These are phyloP conservation scores for Kazachstania taianensis DNA, from an alignment of 805 yeast species.

Conservation along the genomic window DNA sequence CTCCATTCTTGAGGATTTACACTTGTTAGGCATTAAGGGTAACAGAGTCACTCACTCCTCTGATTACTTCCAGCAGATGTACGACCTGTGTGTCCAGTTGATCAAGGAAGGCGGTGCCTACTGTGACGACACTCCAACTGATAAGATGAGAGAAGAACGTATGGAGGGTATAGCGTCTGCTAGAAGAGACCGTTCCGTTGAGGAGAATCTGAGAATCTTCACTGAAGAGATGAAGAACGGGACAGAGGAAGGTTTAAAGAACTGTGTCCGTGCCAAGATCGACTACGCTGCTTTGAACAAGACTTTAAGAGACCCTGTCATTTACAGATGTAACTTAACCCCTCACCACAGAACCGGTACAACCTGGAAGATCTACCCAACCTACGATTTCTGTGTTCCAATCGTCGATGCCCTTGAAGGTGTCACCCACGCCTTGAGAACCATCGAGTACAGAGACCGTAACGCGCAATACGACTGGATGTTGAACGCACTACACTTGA, in stretches of 20 bases:
- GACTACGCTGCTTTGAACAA: conserved; percentile 86
- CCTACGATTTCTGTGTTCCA: conserved; percentile 98
- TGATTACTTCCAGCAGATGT: conserved; percentile 87
- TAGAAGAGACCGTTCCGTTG: conserved; percentile 87
- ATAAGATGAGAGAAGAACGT: conserved; percentile 96
- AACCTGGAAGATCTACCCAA: conserved; percentile 93
- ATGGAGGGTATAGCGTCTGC: conserved; percentile 91
- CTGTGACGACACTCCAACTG: conserved; percentile 93
- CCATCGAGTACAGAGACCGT: conserved; percentile 97
- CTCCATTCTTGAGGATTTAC: conserved; percentile 85
- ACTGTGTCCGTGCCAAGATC: conserved; percentile 94
- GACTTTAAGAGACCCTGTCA: conserved; percentile 95
- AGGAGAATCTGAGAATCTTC: conserved; percentile 81
- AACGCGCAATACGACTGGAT: conserved; percentile 98
- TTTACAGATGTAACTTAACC: conserved; percentile 92
- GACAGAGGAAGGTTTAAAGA: conserved; percentile 82
- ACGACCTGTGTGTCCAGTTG: conserved; percentile 71
- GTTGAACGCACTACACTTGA: conserved; percentile 64
- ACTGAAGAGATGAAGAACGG: conserved; percentile 89
- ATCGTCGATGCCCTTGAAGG: conserved; percentile 93
- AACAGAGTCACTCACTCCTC: conserved; percentile 84
- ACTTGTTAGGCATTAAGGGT: conserved; percentile 85
- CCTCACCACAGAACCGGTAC: conserved; percentile 97
- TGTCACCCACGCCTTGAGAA: conserved; percentile 95
- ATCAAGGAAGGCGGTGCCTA: conserved; percentile 95